Base-by-base conservation (phyloP, 225 moss, liverwort and hornwort genomes). In the Physcomitrellopsis africana region DNA sequence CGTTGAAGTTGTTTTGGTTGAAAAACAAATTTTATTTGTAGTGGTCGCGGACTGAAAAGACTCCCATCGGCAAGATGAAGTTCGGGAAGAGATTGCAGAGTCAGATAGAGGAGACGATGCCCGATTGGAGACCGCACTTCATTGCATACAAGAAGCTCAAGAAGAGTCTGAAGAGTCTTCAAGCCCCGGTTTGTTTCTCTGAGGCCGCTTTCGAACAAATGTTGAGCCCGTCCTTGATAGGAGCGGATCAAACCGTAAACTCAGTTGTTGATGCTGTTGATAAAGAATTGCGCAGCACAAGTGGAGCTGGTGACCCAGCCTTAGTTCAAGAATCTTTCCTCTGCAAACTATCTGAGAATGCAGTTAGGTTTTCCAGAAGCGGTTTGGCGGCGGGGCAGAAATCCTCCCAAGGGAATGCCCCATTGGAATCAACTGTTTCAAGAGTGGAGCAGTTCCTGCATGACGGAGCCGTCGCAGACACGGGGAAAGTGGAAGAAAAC, bases 81-180 rank as follows among this genome's bases (percentile, higher is more conserved):
- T 89, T 89, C 42, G 89, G 89, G 55, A 89, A 89, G 76, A 79
- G 84, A 59, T 75, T 89, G 63, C 86, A 89, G 75, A 87, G 86
- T 19, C 87, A 89, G 78, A 80, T 89, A 63, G 82, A 89, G 70
- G 84, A 87, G 71, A 87, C 89, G 78, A 78, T 89, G 84, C 89
- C 89, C 0, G 89, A 89, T 37, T 89, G 89, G 89, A 70, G 89
- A 43, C 87, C 87, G 18, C 87, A 89, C 63, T 89, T 89, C 24
- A 80, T 89, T 54, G 81, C 83, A 0, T 89, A 89, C 74, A 89
- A 89, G 17, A 84, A 82, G 73, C 87, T 89, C 9, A 89, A 89
- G 60, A 87, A 83, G 55, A 82, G 84, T 46, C 77, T 89, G 70
- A 89, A 89, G 61, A 69, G 54, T 27, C 53, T 85, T 6, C 62